phyloP scores from a whole-genome alignment of 2,329 filamentous ascomycete genomes.

The Ilyonectria sp. region DNA sequence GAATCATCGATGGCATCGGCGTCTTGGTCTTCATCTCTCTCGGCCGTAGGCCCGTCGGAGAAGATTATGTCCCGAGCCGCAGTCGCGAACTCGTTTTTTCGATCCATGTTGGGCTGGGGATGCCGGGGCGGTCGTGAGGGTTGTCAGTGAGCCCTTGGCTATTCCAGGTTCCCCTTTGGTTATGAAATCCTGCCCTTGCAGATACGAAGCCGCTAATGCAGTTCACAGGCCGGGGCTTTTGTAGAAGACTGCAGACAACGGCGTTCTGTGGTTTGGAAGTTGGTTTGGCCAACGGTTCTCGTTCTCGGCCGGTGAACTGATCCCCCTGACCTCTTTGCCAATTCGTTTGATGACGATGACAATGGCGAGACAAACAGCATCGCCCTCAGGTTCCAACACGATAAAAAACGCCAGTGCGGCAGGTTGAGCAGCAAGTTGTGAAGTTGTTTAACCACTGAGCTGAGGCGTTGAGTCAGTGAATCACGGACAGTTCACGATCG shows the following conservation, averaged over 20 bases:
- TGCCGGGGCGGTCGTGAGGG: not conserved
- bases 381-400: not conserved
- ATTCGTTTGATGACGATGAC: not conserved
- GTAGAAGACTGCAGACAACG: not conserved
- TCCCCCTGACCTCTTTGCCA: not conserved
- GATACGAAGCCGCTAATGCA: constrained; percentile 28
- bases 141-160: not conserved
- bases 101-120: constrained; percentile 29
- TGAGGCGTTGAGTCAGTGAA: constrained; percentile 36
- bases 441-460: not conserved
- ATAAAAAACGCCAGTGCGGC: not conserved
- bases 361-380: constrained; percentile 14
- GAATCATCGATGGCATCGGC: constrained; percentile 57
- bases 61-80: constrained; percentile 49
- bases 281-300: not conserved
- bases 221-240: constrained; percentile 8
- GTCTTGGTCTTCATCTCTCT: constrained; percentile 38
- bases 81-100: constrained; percentile 48
- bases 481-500: constrained; percentile 38
- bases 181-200: constrained; percentile 22
- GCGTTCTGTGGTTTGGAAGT: constrained; percentile 7
- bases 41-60: constrained; percentile 33
- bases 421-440: not conserved
- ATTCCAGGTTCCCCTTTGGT: constrained; percentile 11
- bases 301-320: constrained; percentile 1